These are phyloP conservation scores for Xylariomycetidae sp. DNA, from an alignment of 2,329 filamentous ascomycete genomes.

Conservation along the genomic window DNA sequence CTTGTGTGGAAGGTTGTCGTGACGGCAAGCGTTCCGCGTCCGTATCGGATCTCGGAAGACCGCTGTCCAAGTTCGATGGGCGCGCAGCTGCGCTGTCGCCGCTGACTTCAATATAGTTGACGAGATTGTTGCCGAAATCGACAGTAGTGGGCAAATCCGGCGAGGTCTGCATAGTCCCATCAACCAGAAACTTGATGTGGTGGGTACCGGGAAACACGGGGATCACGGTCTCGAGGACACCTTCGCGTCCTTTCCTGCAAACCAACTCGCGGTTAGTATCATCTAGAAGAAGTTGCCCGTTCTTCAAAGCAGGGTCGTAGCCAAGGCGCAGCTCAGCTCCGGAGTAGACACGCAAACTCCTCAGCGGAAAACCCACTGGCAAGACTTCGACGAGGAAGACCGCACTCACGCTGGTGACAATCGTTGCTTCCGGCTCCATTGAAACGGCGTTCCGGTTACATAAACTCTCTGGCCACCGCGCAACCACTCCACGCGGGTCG, in stretches of 20 bases:
- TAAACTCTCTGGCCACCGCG: slow-evolving; percentile 83
- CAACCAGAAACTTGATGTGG: slow-evolving; percentile 92
- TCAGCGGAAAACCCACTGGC: too few relatives aligned
- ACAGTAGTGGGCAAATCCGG: slow-evolving; percentile 87
- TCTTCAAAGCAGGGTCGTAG: too few relatives aligned
- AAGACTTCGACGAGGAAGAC: too few relatives aligned
- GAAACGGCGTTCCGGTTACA: slow-evolving; percentile 94
- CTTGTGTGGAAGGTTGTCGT: slow-evolving; percentile 32
- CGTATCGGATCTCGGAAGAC: slow-evolving; percentile 22
- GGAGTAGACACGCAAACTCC: too few relatives aligned
- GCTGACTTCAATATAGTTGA: slow-evolving; percentile 95
- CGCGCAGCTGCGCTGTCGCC: slow-evolving; percentile 36
- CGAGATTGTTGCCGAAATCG: slow-evolving; percentile 94
- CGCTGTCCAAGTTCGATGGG: slow-evolving; percentile 22
- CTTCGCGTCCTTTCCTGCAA: slow-evolving; percentile 48
- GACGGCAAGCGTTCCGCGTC: slow-evolving; percentile 25
- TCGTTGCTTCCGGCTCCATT: slow-evolving; percentile 92
- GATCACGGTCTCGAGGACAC: slow-evolving; percentile 69
- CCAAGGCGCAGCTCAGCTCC: too few relatives aligned
- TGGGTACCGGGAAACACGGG: slow-evolving; percentile 89
- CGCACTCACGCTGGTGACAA: slow-evolving; percentile 81
- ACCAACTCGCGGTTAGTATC: too few relatives aligned
- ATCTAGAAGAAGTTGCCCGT: too few relatives aligned
- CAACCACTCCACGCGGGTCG: slow-evolving; percentile 81
- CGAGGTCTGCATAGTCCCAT: slow-evolving; percentile 87